Conservation (phyloP, 805 yeast genomes). For the Pichia insulana region DNA sequence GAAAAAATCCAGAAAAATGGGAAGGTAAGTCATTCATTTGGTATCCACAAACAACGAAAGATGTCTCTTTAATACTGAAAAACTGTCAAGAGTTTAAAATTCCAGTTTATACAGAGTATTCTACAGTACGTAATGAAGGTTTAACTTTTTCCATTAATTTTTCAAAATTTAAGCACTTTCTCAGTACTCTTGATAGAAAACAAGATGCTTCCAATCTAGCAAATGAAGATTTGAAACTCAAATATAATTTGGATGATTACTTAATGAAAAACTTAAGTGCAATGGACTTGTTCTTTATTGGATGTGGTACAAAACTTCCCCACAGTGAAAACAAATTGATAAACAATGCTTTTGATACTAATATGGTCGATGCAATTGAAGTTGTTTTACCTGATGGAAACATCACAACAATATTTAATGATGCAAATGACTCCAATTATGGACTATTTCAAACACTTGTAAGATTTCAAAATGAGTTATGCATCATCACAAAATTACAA, state of each 20-base stretch:
- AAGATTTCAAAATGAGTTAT: slow-evolving; percentile 10
- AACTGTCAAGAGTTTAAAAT: slow-evolving; percentile 22
- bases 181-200: neutral
- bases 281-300: slow-evolving; percentile 15
- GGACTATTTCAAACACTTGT: slow-evolving; percentile 12
- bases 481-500: slow-evolving; percentile 15
- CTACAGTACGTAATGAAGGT: slow-evolving; percentile 6
- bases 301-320: slow-evolving; percentile 14
- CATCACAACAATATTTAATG: slow-evolving; percentile 5
- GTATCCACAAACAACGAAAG: slow-evolving; percentile 18
- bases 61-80: slow-evolving; percentile 18
- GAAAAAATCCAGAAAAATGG: slow-evolving; percentile 14
- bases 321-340: slow-evolving; percentile 6
- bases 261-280: slow-evolving; percentile 5
- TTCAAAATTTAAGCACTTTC: slow-evolving; percentile 11
- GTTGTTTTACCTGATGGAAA: slow-evolving; percentile 25
- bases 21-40: slow-evolving; percentile 14
- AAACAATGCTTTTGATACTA: slow-evolving; percentile 9
- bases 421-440: slow-evolving; percentile 1
- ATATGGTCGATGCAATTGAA: slow-evolving; percentile 12
- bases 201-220: neutral
- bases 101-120: slow-evolving; percentile 16
- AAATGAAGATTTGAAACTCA: neutral
- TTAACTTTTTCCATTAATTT: slow-evolving; percentile 12
- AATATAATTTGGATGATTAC: slow-evolving; percentile 1